Evolutionary conservation across 176 grass and related monocot species (phyloP).

Genomic region (Paspalum notatum): DNA sequence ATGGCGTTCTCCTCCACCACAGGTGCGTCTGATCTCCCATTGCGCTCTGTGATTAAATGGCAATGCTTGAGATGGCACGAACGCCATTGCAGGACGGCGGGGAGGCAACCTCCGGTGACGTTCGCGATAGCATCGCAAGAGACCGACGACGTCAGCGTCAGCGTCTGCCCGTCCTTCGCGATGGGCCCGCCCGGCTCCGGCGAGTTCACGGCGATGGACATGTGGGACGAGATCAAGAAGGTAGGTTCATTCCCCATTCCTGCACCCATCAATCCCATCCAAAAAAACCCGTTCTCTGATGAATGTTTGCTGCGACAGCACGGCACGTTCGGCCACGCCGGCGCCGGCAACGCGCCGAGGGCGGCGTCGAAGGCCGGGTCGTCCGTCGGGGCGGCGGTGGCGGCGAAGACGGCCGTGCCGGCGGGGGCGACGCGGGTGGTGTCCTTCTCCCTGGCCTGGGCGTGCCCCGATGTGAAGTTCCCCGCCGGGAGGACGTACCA

Average conservation of each 20-base stretch:
- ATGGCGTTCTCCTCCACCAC: slow-evolving; percentile 75
- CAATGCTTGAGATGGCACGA: background rate
- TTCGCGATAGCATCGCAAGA: slow-evolving; percentile 82
- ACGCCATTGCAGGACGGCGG: slow-evolving; percentile 54
- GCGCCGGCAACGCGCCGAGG: slow-evolving; percentile 19
- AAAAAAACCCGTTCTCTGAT: background rate
- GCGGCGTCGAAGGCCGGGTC: slow-evolving; percentile 58
- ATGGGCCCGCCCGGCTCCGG: slow-evolving; percentile 58
- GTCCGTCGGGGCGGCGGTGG: slow-evolving; percentile 84
- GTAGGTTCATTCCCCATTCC: background rate
- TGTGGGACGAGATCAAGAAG: slow-evolving; percentile 83
- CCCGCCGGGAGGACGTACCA: slow-evolving; percentile 72
- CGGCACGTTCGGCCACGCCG: slow-evolving; percentile 60
- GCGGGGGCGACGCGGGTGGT: slow-evolving; percentile 52
- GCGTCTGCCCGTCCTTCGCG: slow-evolving; percentile 70
- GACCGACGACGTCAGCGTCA: slow-evolving; percentile 67
- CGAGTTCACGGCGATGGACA: slow-evolving; percentile 61
- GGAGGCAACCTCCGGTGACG: slow-evolving; percentile 61
- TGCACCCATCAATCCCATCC: background rate
- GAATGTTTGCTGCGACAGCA: slow-evolving; percentile 42
- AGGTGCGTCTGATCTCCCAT: slow-evolving; percentile 42
- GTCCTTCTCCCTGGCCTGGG: slow-evolving; percentile 88
- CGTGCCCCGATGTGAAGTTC: slow-evolving; percentile 86
- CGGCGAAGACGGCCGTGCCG: slow-evolving; percentile 56
- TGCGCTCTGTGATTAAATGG: background rate